phyloP scores from a whole-genome alignment of 2,329 filamentous ascomycete genomes.

The Aureobasidium lini region DNA sequence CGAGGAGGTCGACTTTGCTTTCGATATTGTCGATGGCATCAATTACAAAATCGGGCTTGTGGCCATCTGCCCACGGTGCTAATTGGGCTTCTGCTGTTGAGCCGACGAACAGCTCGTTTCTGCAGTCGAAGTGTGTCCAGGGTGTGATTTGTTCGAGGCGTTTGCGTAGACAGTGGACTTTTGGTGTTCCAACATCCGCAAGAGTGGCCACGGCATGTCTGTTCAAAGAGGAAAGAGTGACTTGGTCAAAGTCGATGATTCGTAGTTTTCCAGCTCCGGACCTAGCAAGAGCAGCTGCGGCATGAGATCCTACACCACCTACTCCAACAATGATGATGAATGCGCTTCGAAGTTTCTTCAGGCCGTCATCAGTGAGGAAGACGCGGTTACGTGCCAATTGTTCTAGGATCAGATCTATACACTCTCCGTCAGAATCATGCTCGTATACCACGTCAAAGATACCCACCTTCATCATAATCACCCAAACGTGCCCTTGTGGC shows the following conservation, averaged over 20 bases:
- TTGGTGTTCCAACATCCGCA: slow-evolving; percentile 85
- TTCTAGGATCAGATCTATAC: slow-evolving; percentile 77
- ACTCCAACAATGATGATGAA: slow-evolving; percentile 89
- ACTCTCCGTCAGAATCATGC: background rate
- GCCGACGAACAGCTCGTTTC: slow-evolving; percentile 74
- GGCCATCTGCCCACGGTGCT: slow-evolving; percentile 53
- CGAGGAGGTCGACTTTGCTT: slow-evolving; percentile 83
- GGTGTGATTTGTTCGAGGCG: slow-evolving; percentile 80
- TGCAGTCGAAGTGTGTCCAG: slow-evolving; percentile 84
- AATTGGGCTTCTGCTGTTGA: slow-evolving; percentile 60
- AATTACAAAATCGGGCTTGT: slow-evolving; percentile 76
- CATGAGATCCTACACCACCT: slow-evolving; percentile 92
- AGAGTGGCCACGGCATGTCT: slow-evolving; percentile 92
- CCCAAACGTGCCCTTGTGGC: slow-evolving; percentile 54
- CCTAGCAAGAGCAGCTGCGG: slow-evolving; percentile 73
- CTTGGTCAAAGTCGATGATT: slow-evolving; percentile 94
- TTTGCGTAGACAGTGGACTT: slow-evolving; percentile 76
- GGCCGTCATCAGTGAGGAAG: slow-evolving; percentile 76
- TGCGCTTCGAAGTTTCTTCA: slow-evolving; percentile 68
- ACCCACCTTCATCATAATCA: slow-evolving; percentile 54
- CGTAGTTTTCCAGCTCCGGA: slow-evolving; percentile 84
- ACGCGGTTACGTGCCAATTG: slow-evolving; percentile 89
- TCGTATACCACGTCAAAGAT: background rate
- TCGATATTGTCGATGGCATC: slow-evolving; percentile 99
- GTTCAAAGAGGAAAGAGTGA: slow-evolving; percentile 88